A percentile compares a stretch with the other conserved stretches of the same genome.
Evolutionary conservation across 1,284 basidiomycete species (phyloP).

Genomic region (Inonotus obliquus): DNA sequence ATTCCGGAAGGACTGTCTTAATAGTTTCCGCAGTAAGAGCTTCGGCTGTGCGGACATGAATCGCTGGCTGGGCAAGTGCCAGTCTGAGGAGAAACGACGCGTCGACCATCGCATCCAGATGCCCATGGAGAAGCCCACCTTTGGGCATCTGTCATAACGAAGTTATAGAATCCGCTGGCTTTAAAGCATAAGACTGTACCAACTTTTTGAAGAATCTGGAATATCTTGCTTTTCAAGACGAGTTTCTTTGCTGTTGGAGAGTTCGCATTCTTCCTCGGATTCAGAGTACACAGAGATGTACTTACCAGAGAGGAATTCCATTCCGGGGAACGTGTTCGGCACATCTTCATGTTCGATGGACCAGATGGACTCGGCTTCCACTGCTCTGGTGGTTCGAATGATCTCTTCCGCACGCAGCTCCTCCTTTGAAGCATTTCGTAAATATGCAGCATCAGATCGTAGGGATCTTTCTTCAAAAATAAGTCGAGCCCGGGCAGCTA

Average conservation of each 20-base stretch:
- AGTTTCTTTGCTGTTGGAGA: slow-evolving; percentile 43
- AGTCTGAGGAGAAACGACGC: slow-evolving; percentile 43
- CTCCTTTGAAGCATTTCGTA: slow-evolving; percentile 29
- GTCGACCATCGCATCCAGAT: slow-evolving; percentile 67
- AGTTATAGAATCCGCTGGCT: neutral
- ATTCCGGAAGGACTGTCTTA: slow-evolving; percentile 42
- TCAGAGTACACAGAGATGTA: slow-evolving; percentile 6
- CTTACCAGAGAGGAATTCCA: slow-evolving; percentile 67
- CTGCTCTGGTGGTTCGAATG: slow-evolving; percentile 45
- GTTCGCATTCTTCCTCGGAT: neutral
- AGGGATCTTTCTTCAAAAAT: slow-evolving; percentile 47
- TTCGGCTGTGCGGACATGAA: slow-evolving; percentile 49
- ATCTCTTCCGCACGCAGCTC: slow-evolving; percentile 53
- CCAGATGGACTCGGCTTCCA: slow-evolving; percentile 59
- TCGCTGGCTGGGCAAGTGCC: slow-evolving; percentile 49
- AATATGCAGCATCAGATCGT: slow-evolving; percentile 34
- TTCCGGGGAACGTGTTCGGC: slow-evolving; percentile 64
- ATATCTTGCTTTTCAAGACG: slow-evolving; percentile 55
- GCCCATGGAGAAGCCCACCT: slow-evolving; percentile 65
- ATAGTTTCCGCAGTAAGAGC: slow-evolving; percentile 36
- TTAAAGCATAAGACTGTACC: slow-evolving; percentile 28
- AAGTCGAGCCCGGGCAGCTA: slow-evolving; percentile 38
- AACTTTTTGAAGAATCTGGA: slow-evolving; percentile 48
- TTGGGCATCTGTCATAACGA: slow-evolving; percentile 59
- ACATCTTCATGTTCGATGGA: slow-evolving; percentile 44